Evolutionary conservation across 1,284 basidiomycete genomes (phyloP), one percentile per base, ranked within the genome.

Genomic region (Microbotryum intermedium): DNA sequence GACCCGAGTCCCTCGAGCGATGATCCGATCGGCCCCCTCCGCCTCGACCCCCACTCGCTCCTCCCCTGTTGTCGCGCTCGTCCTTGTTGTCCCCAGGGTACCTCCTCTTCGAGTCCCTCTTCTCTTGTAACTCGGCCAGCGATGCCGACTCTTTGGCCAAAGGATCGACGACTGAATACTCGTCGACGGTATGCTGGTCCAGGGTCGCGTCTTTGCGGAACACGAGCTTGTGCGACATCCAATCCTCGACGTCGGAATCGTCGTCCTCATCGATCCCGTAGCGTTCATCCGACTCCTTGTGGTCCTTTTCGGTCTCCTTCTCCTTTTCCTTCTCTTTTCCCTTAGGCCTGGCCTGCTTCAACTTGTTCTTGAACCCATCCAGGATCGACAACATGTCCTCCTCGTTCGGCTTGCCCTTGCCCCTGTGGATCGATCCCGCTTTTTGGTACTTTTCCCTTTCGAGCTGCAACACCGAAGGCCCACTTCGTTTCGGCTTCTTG

Each of bases 201-300:
- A 65, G 55, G 0, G 70, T 71, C 4, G 69, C 70, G 53, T 71
- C 70, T 49, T 71, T 71, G 34, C 70, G 56, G 60, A 71, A 71
- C 28, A 59, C 61, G 55, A 71, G 66, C 26, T 62, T 59, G 58
- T 71, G 70, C 4, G 54, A 29, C 42, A 69, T 57, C 68, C 68
- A 70, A 25, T 52, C 63, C 9, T 50, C 50, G 34, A 56, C 64
- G 43, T 64, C 29, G 56, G 56, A 62, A 20, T 61, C 64, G 44
- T 48, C 55, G 45, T 65, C 62, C 2, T 61, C 65, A 3, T 65
- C 65, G 11, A 65, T 50, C 16, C 49, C 54, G 23, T 23, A 25
- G 20, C 29, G 48, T 21, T 26, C 23, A 13, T 23, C 54, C 54
- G 52, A 23, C 13, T 58, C 68, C 20, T 59, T 55, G 47, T 59